Conservation (phyloP, 2,329 filamentous ascomycete genomes). For the Sordariomycetes sp. region DNA sequence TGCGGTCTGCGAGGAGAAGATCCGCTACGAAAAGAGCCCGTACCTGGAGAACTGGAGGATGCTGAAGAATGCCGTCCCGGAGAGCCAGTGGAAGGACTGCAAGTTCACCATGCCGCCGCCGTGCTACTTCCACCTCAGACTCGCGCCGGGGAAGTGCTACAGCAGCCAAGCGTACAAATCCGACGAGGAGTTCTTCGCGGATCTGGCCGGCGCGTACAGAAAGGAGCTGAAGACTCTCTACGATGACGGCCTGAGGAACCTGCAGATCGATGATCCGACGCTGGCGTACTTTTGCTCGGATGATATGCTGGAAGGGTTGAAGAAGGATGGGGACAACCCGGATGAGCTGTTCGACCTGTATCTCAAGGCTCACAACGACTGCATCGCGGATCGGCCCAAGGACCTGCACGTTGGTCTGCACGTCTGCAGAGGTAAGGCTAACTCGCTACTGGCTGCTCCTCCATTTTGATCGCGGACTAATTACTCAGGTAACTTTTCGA, state of each 20-base stretch:
- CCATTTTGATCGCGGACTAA: too few relatives aligned
- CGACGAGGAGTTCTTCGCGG: constrained; percentile 47
- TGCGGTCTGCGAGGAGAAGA: constrained; percentile 31
- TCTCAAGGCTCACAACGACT: constrained; percentile 66
- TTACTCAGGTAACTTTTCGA: constrained; percentile 52
- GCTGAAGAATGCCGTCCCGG: constrained; percentile 34
- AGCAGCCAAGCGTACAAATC: constrained; percentile 39
- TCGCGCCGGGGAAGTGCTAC: constrained; percentile 43
- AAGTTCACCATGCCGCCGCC: constrained; percentile 61
- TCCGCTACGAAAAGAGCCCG: constrained; percentile 28
- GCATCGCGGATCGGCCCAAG: constrained; percentile 47
- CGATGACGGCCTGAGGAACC: constrained; percentile 42
- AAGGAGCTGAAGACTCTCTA: constrained; percentile 45
- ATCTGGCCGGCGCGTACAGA: constrained; percentile 46
- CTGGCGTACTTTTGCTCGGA: constrained; percentile 60
- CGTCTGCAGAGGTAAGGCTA: constrained; percentile 31
- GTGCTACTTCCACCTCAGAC: constrained; percentile 54
- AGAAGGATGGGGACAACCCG: constrained; percentile 48
- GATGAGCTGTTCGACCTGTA: constrained; percentile 62
- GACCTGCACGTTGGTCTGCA: constrained; percentile 67
- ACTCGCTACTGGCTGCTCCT: too few relatives aligned
- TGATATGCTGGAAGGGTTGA: constrained; percentile 51
- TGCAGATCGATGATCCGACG: constrained; percentile 56
- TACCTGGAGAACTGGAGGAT: constrained; percentile 33
- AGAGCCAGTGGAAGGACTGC: constrained; percentile 51